Evolutionary conservation across 2,329 filamentous ascomycete genomes (phyloP).

Genomic region (Talaromyces piceae): DNA sequence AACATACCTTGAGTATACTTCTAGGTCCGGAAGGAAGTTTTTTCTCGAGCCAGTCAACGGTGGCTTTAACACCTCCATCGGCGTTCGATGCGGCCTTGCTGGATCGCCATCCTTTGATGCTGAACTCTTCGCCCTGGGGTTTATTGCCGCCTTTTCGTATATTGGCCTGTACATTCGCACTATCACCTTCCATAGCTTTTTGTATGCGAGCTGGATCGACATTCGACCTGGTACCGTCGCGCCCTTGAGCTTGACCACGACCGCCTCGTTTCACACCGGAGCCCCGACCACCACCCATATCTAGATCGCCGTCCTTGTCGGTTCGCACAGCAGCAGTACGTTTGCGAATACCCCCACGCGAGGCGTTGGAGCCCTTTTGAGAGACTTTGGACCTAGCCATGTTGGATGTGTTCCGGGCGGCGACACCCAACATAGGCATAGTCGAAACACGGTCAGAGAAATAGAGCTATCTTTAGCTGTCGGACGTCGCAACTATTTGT

Average conservation of each 20-base stretch:
- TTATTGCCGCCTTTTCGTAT: conserved; percentile 31
- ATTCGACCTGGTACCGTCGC: conserved; percentile 16
- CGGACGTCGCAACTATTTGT: neutral
- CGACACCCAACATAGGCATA: conserved; percentile 12
- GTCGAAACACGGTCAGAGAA: neutral
- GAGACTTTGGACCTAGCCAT: conserved; percentile 28
- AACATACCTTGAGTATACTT: conserved; percentile 72
- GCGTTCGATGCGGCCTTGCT: conserved; percentile 62
- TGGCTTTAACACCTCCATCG: conserved; percentile 58
- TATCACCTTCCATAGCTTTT: conserved; percentile 30
- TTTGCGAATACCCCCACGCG: conserved; percentile 47
- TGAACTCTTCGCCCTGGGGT: conserved; percentile 28
- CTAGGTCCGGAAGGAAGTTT: conserved; percentile 56
- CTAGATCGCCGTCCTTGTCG: conserved; percentile 56
- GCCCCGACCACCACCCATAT: conserved; percentile 45
- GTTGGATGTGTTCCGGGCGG: conserved; percentile 15
- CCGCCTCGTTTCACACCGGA: conserved; percentile 29
- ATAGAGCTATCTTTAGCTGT: neutral
- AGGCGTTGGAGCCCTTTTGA: conserved; percentile 21
- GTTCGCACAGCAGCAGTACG: conserved; percentile 33
- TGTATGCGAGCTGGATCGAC: conserved; percentile 20
- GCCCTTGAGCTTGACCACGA: conserved; percentile 17
- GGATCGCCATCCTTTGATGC: conserved; percentile 55
- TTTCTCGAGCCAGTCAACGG: conserved; percentile 63
- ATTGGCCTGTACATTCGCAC: conserved; percentile 28